Percentiles rank a stretch among this genome's conserved stretches.
phyloP scores from a whole-genome alignment of 2,329 filamentous ascomycete species.

The Exophiala dermatitidis region DNA sequence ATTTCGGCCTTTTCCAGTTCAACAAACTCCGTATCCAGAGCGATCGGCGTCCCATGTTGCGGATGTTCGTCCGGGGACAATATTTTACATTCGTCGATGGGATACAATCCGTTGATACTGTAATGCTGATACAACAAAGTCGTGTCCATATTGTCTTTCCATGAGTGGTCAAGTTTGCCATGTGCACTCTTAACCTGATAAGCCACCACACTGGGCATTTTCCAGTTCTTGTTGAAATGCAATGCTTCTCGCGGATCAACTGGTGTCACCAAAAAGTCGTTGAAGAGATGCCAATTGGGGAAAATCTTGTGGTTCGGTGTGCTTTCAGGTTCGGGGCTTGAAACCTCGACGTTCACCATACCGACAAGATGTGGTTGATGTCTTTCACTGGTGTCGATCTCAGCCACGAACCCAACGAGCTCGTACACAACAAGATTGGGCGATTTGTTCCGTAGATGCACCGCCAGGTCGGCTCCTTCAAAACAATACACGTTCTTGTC shows the following conservation, averaged over 20 bases:
- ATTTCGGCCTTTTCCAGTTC: constrained; percentile 88
- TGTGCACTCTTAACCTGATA: constrained; percentile 78
- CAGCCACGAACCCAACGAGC: constrained; percentile 78
- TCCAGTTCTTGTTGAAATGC: constrained; percentile 85
- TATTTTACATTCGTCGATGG: constrained; percentile 32
- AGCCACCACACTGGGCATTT: constrained; percentile 76
- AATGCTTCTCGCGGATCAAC: constrained; percentile 76
- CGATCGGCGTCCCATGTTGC: constrained; percentile 65
- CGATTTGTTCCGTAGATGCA: constrained; percentile 69
- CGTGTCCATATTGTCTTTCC: constrained; percentile 79
- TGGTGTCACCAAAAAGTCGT: constrained; percentile 85
- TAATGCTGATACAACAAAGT: constrained; percentile 73
- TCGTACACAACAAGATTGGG: constrained; percentile 85
- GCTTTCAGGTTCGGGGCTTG: constrained; percentile 54
- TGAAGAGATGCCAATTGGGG: constrained; percentile 81
- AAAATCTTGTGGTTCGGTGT: constrained; percentile 50
- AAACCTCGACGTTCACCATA: constrained; percentile 68
- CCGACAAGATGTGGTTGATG: constrained; percentile 88
- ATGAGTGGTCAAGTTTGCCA: constrained; percentile 74
- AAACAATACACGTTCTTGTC: constrained; percentile 91
- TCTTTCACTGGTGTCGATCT: constrained; percentile 77
- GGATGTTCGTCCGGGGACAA: constrained; percentile 56
- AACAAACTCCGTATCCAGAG: constrained; percentile 94
- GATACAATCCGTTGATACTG: constrained; percentile 41
- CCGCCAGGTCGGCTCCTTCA: constrained; percentile 79